Percentiles rank a stretch among this genome's conserved stretches.
Evolutionary conservation across 805 yeast species (phyloP).

Genomic region (Sugiyamaella marilandica): DNA sequence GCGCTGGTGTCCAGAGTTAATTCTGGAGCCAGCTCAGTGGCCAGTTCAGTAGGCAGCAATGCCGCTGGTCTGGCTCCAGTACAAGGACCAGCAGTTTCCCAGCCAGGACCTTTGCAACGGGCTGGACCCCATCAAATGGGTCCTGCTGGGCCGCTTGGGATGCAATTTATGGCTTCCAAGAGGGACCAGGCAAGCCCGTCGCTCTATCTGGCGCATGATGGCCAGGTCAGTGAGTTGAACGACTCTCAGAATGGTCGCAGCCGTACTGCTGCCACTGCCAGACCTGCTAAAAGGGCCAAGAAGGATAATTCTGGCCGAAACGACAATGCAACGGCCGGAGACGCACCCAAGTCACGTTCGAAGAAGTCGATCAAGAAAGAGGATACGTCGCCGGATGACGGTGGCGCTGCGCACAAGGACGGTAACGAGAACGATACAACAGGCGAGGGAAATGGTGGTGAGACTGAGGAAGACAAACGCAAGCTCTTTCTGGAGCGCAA

Average conservation of each 20-base stretch:
- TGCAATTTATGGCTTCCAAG: neutral
- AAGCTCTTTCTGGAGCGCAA: constrained; percentile 80
- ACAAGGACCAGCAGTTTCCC: too few relatives aligned
- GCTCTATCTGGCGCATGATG: neutral
- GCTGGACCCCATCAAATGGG: neutral
- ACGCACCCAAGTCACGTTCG: neutral
- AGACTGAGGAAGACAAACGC: constrained; percentile 72
- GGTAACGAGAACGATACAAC: constrained; percentile 3
- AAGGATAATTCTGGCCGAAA: neutral
- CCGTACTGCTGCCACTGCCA: neutral
- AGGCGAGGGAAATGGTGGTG: constrained; percentile 12
- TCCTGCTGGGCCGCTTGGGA: neutral
- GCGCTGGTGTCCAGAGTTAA: too few relatives aligned
- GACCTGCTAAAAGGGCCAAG: neutral
- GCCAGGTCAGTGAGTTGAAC: neutral
- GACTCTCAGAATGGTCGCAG: too few relatives aligned
- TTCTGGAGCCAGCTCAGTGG: too few relatives aligned
- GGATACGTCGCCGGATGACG: neutral
- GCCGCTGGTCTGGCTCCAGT: too few relatives aligned
- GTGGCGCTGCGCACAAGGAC: constrained; percentile 4
- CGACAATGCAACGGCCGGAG: neutral
- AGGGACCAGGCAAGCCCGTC: neutral
- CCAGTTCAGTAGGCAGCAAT: too few relatives aligned
- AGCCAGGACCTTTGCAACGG: too few relatives aligned
- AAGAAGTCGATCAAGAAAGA: constrained; percentile 6